Evolutionary conservation across 192 early-diverging fungal genomes (phyloP).

Genomic region (Chytriomyces confervae): DNA sequence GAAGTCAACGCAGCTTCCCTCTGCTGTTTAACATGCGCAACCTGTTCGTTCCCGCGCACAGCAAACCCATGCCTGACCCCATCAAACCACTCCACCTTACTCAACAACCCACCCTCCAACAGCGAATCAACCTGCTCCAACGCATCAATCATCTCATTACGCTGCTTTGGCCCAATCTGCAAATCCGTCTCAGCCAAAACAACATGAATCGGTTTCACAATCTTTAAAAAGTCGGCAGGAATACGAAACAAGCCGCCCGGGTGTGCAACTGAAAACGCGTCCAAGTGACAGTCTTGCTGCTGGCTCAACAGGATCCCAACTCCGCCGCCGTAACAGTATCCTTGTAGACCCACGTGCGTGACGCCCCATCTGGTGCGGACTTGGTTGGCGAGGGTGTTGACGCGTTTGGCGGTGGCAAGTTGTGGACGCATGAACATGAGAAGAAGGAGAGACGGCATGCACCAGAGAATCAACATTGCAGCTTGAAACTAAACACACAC

Average conservation of each 20-base stretch:
- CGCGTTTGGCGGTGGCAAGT: background rate
- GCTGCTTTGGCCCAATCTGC: constrained; percentile 6
- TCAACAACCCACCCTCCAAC: background rate
- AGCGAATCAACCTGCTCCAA: background rate
- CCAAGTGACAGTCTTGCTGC: constrained; percentile 2
- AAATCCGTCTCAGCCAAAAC: constrained; percentile 15
- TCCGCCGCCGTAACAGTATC: constrained; percentile 5
- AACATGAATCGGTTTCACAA: constrained; percentile 26
- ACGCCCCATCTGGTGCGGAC: too few relatives aligned
- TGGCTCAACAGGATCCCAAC: constrained; percentile 13
- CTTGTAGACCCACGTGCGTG: too few relatives aligned
- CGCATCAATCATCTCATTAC: constrained; percentile 2
- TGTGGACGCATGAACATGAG: background rate
- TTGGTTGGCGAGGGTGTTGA: too few relatives aligned
- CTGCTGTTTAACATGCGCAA: background rate
- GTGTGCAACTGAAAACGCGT: constrained; percentile 16
- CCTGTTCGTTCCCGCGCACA: constrained; percentile 18
- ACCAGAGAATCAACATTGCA: constrained; percentile 1
- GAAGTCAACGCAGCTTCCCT: background rate
- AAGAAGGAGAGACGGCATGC: background rate
- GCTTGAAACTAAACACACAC: constrained; percentile 1
- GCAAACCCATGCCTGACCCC: constrained; percentile 36
- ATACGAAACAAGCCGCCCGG: constrained; percentile 21
- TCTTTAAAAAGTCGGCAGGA: constrained; percentile 20
- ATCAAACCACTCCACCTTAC: constrained; percentile 12